Evolutionary conservation across 805 yeast species (phyloP), one percentile per base, ranked within the genome.

Genomic region (Saccharomyces paradoxus): DNA sequence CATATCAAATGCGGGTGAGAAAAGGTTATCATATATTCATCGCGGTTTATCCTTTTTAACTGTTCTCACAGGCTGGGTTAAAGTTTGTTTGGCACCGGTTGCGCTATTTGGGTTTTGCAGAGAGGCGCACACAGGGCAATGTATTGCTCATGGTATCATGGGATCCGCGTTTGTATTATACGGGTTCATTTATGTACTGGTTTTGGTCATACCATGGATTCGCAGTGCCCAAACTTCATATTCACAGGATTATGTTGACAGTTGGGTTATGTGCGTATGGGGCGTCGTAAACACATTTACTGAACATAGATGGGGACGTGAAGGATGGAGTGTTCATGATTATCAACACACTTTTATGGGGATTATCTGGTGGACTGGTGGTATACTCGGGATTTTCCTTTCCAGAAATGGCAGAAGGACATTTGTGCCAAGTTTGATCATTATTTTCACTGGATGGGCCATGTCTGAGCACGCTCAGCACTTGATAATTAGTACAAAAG

Each of bases 301-400:
- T 1, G 98, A 92, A 71, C 98, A 92, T 70, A 74, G 97, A 58
- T 92, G 97, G 97, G 96, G 96, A 41, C 66, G 69, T 31, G 94
- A 90, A 66, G 81, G 76, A 8, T 92, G 98, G 98, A 78, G 81
- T 47, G 95, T 87, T 75, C 94, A 96, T 9, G 97, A 90, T 69
- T 89, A 86, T 68, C 97, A 91, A 73, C 97, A 91, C 70, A 91
- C 98, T 0, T 81, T 94, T 22, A 89, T 92, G 96, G 98, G 98
- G 0, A 87, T 92, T 54, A 79, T 92, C 30, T 92, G 97, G 96
- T 90, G 97, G 95, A 81, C 89, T 51, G 95, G 96, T 54, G 98
- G 97, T 7, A 73, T 90, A 59, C 70, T 90, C 27, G 98, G 98
- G 1, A 77, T 92, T 56, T 87, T 80, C 70, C 71, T 91, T 55